Percentiles rank a stretch among this genome's conserved stretches.
These are phyloP conservation scores for Proliferodiscus dingleyae DNA, from an alignment of 2,329 filamentous ascomycete species.

Conservation along the genomic window DNA sequence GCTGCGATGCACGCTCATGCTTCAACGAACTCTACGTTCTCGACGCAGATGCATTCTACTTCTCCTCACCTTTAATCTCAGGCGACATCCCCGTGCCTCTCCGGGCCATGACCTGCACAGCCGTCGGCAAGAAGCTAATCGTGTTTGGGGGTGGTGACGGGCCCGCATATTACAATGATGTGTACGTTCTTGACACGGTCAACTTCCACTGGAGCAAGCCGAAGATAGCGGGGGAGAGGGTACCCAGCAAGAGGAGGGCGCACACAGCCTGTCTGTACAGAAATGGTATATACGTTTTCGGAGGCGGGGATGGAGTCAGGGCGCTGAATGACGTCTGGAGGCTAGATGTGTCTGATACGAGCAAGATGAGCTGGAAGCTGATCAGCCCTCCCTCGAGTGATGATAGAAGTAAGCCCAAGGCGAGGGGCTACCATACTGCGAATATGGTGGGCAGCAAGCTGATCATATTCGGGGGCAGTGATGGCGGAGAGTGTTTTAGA, in stretches of 20 bases:
- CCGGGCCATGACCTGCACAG: constrained; percentile 67
- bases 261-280: constrained; percentile 69
- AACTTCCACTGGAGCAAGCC: constrained; percentile 64
- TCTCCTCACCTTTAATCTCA: constrained; percentile 59
- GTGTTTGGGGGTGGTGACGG: constrained; percentile 68
- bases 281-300: constrained; percentile 68
- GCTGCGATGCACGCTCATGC: constrained; percentile 61
- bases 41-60: constrained; percentile 66
- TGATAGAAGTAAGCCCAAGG: constrained; percentile 49
- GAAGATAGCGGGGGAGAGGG: constrained; percentile 49
- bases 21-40: constrained; percentile 67
- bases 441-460: constrained; percentile 70
- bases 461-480: constrained; percentile 66
- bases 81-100: constrained; percentile 62
- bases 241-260: constrained; percentile 58
- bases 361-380: constrained; percentile 64
- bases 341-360: constrained; percentile 61
- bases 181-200: constrained; percentile 66
- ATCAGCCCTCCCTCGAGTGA: constrained; percentile 46
- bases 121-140: constrained; percentile 65
- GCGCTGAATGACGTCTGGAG: constrained; percentile 69
- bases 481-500: constrained; percentile 67
- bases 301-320: constrained; percentile 64
- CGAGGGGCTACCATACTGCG: constrained; percentile 65
- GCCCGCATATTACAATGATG: constrained; percentile 66